Base-by-base conservation (phyloP, 2,329 filamentous ascomycete species). In the Ophiostoma ips region DNA sequence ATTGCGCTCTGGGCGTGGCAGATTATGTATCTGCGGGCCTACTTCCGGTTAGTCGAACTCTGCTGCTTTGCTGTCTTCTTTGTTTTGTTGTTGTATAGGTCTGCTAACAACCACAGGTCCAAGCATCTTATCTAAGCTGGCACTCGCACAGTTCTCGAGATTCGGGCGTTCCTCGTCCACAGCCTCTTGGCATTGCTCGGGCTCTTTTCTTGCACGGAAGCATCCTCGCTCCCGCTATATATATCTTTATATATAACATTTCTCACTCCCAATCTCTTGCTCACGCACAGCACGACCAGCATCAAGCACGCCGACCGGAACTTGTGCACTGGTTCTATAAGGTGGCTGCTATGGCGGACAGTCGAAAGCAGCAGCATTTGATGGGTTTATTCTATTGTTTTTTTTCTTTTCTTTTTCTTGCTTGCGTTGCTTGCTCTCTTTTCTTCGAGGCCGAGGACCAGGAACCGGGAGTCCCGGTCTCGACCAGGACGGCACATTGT, bases 11-110 rank as follows among this genome's bases (percentile, higher is more conserved):
- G 92, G 66, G 88, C 73, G 38, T 98, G 92, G 92, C 92, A 98
- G 79, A 86, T 98, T 63, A 81, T 98, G 64, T 98, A 98, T 69
- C 75, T 98, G 68, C 78, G 92, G 65, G 89, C 90, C 56, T 98
- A 98, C 75, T 98, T 98, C 76, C 81, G 88, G 75, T 85, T 37
- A 3, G 61, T 59, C 33, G 12, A 4, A 30, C 24, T 12, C 1
- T 31, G 12, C n/a, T n/a, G n/a, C n/a, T 12, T 13, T 16, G 28
- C 9, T 21, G 9, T 30, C 40, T 24, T 40, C 37, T 30, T 18
- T n/a, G 2, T 15, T n/a, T n/a, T n/a, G n/a, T n/a, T n/a, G n/a
- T n/a, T n/a, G n/a, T n/a, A n/a, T n/a, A n/a, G n/a, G n/a, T 18
- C 16, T 34, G 24, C 35, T 46, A 36, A 46, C 30, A 9, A 33